Evolutionary conservation across 2,329 filamentous ascomycete genomes (phyloP), one percentile per base, ranked within the genome.

Genomic region (Lecanicillium sp.): DNA sequence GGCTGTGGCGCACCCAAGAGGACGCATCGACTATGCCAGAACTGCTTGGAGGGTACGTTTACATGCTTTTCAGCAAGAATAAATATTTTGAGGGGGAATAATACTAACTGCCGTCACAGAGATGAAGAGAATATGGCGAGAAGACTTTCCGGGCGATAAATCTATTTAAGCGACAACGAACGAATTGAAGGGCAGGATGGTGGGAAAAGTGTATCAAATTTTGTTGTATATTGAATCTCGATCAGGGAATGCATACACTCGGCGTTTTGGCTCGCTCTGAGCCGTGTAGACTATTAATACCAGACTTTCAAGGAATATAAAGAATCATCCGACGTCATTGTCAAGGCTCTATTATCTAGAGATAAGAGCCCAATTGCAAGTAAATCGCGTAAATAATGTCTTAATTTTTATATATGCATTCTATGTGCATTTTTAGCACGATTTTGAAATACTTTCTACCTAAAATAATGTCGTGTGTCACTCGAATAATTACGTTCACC

Each of bases 1-100:
- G 85, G 80, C 12, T 98, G 92, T 53, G 94, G 92, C 35, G 76
- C 83, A 56, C 67, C 79, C 18, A 98, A 98, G 71, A 80, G 87
- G 57, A 82, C 87, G 54, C 92, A 98, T 67, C 69, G 88, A 27
- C 60, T 98, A 48, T 98, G 92, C 62, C 80, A 87, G 15, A 80
- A 85, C 54, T 98, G 92, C 62, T 80, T 94, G 45, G 70, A 77
- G 60, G 83, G 89, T 94, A 73, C 53, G 80, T 65, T 39, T 27
- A 18, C 12, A 17, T 12, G 4, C 15, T 14, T 27, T 36, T n/a
- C n/a, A n/a, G n/a, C n/a, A 37, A 15, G n/a, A 22, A 16, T 20
- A 5, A 15, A 15, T 29, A 9, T 15, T 14, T 14, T 17, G 4
- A 4, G 17, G 9, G 4, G n/a, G n/a, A n/a, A 15, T 16, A 14